A percentile compares a stretch with the other conserved stretches of the same genome.
Conservation (phyloP, 768 basidiomycete genomes). For the Basidioascus undulatus region DNA sequence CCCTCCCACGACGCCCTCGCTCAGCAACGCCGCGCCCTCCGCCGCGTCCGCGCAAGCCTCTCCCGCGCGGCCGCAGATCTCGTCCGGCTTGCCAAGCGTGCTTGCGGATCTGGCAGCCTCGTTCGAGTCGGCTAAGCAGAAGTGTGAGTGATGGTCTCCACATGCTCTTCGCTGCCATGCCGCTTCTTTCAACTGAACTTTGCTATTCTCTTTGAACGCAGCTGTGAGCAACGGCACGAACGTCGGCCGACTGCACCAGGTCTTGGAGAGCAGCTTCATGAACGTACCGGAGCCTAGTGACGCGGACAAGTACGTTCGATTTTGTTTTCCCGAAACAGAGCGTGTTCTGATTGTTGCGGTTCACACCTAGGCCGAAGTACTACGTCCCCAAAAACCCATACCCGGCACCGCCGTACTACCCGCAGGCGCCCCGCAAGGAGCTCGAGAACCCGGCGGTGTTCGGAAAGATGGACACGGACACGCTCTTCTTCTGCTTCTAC, state of each 20-base stretch:
- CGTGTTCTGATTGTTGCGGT: background rate
- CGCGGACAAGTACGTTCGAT: conserved; percentile 52
- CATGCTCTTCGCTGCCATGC: background rate
- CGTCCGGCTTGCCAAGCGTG: conserved; percentile 38
- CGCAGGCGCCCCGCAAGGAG: conserved; percentile 58
- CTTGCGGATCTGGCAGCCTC: conserved; percentile 79
- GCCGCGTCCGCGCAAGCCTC: background rate
- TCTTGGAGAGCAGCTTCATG: conserved; percentile 73
- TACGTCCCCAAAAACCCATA: conserved; percentile 83
- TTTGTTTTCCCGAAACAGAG: background rate
- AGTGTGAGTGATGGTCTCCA: conserved; percentile 29
- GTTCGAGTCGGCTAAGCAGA: conserved; percentile 90
- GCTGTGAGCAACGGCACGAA: conserved; percentile 24
- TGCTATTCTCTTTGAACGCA: background rate
- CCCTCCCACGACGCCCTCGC: background rate
- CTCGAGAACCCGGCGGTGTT: conserved; percentile 66
- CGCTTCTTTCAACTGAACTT: background rate
- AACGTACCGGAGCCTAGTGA: conserved; percentile 79
- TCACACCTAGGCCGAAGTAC: conserved; percentile 54
- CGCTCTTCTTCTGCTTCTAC: conserved; percentile 96
- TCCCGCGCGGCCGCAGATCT: background rate
- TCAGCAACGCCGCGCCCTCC: no score
- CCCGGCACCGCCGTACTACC: conserved; percentile 80
- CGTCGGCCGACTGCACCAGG: conserved; percentile 69
- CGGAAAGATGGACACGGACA: conserved; percentile 81